Evolutionary conservation across 768 basidiomycete species (phyloP), one percentile per base, ranked within the genome.

Genomic region (Gymnopilus dilepis): DNA sequence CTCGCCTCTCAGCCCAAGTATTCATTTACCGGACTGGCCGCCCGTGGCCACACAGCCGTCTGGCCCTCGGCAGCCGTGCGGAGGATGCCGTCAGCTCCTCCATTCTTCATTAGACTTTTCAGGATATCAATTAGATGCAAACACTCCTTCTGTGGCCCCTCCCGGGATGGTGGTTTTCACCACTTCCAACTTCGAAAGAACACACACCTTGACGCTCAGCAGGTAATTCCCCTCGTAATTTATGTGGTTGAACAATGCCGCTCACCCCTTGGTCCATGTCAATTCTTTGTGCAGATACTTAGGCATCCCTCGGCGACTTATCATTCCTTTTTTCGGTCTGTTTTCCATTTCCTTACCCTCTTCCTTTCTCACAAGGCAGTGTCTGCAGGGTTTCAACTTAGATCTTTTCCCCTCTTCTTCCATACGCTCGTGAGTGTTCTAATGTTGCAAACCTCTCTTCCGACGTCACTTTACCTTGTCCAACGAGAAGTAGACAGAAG

Each of bases 371-470:
- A 63, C 60, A 64, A 60, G 47, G 38, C 60, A 41, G 30, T 61
- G 56, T 56, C 58, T 58, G 56, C 56, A 62, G 60, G 53, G 59
- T 50, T 48, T 37, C 37, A 24, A 61, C 42, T 58, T 63, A 55
- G 58, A 62, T 60, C 62, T 63, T 51, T n/a, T 60, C 59, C 64
- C 61, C 59, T 59, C 61, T 61, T 61, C 64, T 40, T 65, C 64
- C 58, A 63, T 61, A 43, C 59, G 56, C 40, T 60, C 59, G 64
- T 65, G 62, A 57, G 67, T 64, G 61, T 58, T 31, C 37, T 28
- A 12, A 26, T 26, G 34, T 53, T 34, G 30, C 42, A 40, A 40
- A 24, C 38, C 50, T 30, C 17, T 34, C 15, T 43, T n/a, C 12
- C 15, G 22, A 34, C 26, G 22, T 11, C 56, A 61, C 15, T 41